These are phyloP conservation scores for Calonectria leucothoes DNA, from an alignment of 2,329 filamentous ascomycete species.

Conservation along the genomic window DNA sequence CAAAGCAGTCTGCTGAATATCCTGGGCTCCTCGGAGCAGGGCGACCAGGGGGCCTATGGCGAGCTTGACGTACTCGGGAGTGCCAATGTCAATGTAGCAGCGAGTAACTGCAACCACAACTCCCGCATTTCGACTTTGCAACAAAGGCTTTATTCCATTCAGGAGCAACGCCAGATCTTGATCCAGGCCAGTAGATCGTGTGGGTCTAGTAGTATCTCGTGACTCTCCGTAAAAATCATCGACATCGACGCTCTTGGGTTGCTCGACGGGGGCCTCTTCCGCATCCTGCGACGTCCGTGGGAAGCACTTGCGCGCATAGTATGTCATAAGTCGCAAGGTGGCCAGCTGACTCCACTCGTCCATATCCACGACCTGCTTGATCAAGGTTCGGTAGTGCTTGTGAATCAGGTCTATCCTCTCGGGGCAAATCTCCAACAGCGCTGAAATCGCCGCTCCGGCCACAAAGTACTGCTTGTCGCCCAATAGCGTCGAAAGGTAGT, in stretches of 20 bases:
- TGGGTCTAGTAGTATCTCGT: slow-evolving; percentile 54
- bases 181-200: slow-evolving; percentile 70
- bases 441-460: slow-evolving; percentile 90
- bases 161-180: slow-evolving; percentile 86
- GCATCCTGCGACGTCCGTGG: slow-evolving; percentile 74
- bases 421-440: slow-evolving; percentile 91
- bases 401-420: slow-evolving; percentile 90
- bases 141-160: slow-evolving; percentile 81
- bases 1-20: slow-evolving; percentile 89
- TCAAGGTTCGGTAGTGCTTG: slow-evolving; percentile 84
- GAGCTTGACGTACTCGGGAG: slow-evolving; percentile 77
- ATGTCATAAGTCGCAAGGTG: slow-evolving; percentile 82
- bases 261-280: slow-evolving; percentile 53
- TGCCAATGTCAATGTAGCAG: slow-evolving; percentile 87
- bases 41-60: slow-evolving; percentile 89
- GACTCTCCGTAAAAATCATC: slow-evolving; percentile 86
- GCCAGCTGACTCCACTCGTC: slow-evolving; percentile 98
- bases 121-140: slow-evolving; percentile 92
- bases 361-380: slow-evolving; percentile 97
- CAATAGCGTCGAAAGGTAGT: slow-evolving; percentile 81
- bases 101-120: slow-evolving; percentile 90
- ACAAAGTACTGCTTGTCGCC: slow-evolving; percentile 97
- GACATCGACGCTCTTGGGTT: slow-evolving; percentile 53
- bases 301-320: slow-evolving; percentile 90
- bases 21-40: slow-evolving; percentile 83